Conservation (phyloP, 2,329 filamentous ascomycete genomes). For the Fusarium sp. region DNA sequence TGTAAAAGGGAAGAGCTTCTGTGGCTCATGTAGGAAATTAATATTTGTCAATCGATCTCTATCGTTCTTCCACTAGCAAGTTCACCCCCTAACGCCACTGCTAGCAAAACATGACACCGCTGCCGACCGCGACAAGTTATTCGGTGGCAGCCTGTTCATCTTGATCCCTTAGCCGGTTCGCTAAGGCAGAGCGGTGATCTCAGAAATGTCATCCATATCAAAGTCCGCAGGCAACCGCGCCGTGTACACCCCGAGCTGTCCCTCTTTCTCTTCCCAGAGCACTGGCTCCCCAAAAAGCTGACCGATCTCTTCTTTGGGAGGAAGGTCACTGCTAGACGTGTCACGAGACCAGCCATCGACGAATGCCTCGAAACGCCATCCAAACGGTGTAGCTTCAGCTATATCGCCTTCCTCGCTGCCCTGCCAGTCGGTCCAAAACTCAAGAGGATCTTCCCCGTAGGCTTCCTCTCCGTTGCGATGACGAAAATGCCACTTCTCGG, state of each 20-base stretch:
- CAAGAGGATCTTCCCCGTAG: constrained; percentile 1
- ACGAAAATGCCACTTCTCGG: constrained; percentile 10
- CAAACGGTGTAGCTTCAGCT: constrained; percentile 9
- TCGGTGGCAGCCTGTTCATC: background rate
- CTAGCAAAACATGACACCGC: background rate
- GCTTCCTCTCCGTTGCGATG: constrained; percentile 8
- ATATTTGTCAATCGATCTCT: background rate
- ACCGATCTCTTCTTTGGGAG: background rate
- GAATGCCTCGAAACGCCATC: background rate
- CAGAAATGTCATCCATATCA: background rate
- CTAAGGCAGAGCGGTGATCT: background rate
- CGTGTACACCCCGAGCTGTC: background rate
- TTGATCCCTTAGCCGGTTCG: background rate
- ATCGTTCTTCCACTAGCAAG: background rate
- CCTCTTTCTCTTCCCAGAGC: background rate
- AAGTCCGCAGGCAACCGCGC: background rate
- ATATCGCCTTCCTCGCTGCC: background rate
- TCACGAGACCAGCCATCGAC: background rate
- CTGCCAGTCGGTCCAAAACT: constrained; percentile 13
- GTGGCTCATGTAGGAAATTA: background rate
- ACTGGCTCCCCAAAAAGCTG: background rate
- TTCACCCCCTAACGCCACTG: background rate
- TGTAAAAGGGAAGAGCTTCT: background rate
- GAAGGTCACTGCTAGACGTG: background rate
- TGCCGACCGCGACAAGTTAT: background rate